Evolutionary conservation across 176 grass and related monocot genomes (phyloP).

Genomic region (sorghum (Sorghum bicolor)): Sorghum_bicolor_NCBIv3 NC_012879.2:59432001-59432500

Average conservation of each 20-base stretch:
- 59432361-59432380: constrained; percentile 73
- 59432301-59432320: constrained; percentile 62
- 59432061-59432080: too few species aligned
- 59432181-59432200: background rate
- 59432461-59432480: constrained; percentile 66
- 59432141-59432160: background rate
- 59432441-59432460: constrained; percentile 66
- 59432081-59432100: too few species aligned
- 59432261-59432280: constrained; percentile 59
- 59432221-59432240: constrained; percentile 8
- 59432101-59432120: constrained; percentile 8
- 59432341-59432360: constrained; percentile 77
- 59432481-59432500: constrained; percentile 57
- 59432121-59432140: background rate
- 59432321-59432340: constrained; percentile 69
- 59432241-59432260: constrained; percentile 89
- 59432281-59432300: constrained; percentile 78
- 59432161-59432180: background rate
- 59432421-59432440: constrained; percentile 72
- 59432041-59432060: too few species aligned
- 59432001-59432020: too few species aligned
- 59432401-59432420: constrained; percentile 52
- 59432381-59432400: constrained; percentile 58
- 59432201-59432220: constrained; percentile 3
- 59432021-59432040: too few species aligned